These are phyloP conservation scores for Trichosporon sp. DNA, from an alignment of 1,284 basidiomycete genomes.

Conservation along the genomic window DNA sequence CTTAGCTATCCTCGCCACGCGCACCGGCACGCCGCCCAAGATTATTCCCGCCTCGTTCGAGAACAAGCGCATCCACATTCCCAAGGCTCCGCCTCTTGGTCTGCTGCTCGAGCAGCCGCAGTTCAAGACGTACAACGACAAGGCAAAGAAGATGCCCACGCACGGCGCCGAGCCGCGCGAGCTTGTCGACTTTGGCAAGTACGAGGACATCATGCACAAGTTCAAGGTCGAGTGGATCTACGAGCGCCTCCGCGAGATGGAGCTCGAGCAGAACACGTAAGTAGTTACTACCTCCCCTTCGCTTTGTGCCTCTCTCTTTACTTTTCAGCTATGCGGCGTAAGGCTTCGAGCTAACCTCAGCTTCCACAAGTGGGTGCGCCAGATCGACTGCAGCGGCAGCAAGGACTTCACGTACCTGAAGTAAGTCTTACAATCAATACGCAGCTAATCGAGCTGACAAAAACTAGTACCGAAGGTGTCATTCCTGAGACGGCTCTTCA, in stretches of 20 bases:
- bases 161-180: conserved; percentile 14
- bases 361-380: conserved; percentile 45
- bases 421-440: conserved; percentile 21
- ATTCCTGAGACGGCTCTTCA: conserved; percentile 61
- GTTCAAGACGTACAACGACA: conserved; percentile 58
- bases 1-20: conserved; percentile 67
- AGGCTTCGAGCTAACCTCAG: conserved; percentile 21
- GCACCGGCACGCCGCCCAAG: conserved; percentile 66
- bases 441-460: conserved; percentile 31
- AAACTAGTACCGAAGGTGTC: conserved; percentile 58
- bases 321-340: too few species aligned
- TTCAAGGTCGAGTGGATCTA: conserved; percentile 85
- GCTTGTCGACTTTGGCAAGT: conserved; percentile 63
- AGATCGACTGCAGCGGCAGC: conserved; percentile 34
- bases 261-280: conserved; percentile 71
- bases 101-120: conserved; percentile 90
- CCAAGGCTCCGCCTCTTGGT: conserved; percentile 94
- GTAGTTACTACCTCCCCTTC: too few species aligned
- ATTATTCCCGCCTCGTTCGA: conserved; percentile 58
- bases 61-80: conserved; percentile 72
- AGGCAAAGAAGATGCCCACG: conserved; percentile 16
- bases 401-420: conserved; percentile 35
- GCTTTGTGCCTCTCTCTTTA: too few species aligned
- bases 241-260: conserved; percentile 71
- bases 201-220: conserved; percentile 60